These are phyloP conservation scores for Aspergillus thermomutatus DNA, from an alignment of 2,329 filamentous ascomycete species.

Conservation along the genomic window DNA sequence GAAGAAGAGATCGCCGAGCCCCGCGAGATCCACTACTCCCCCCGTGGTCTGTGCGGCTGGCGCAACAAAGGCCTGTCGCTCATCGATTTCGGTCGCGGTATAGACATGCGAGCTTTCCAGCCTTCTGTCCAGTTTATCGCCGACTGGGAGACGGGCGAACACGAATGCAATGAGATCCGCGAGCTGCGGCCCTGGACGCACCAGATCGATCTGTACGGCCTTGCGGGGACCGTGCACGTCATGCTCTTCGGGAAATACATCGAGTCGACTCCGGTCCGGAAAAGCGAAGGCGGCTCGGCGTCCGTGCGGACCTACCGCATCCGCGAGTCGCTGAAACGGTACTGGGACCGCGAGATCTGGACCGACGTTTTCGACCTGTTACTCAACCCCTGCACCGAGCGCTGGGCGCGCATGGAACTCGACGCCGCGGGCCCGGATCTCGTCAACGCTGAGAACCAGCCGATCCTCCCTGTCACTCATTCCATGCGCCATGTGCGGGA, in stretches of 20 bases:
- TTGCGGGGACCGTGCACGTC: slow-evolving; percentile 82
- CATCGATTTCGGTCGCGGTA: slow-evolving; percentile 91
- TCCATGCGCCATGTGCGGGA: slow-evolving; percentile 67
- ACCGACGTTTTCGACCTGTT: slow-evolving; percentile 75
- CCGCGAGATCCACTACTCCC: slow-evolving; percentile 58
- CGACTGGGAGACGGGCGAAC: slow-evolving; percentile 84
- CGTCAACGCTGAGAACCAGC: background rate
- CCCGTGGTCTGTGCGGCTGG: slow-evolving; percentile 77
- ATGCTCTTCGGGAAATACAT: slow-evolving; percentile 95
- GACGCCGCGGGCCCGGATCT: slow-evolving; percentile 1
- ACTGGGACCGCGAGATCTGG: slow-evolving; percentile 97
- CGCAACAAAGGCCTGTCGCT: slow-evolving; percentile 72
- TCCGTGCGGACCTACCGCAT: slow-evolving; percentile 68
- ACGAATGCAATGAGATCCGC: slow-evolving; percentile 93
- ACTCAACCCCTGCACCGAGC: slow-evolving; percentile 67
- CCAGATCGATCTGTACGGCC: slow-evolving; percentile 93
- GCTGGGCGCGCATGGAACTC: slow-evolving; percentile 61
- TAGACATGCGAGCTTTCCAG: slow-evolving; percentile 85
- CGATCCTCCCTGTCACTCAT: slow-evolving; percentile 68
- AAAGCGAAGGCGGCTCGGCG: slow-evolving; percentile 9
- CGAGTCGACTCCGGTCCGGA: slow-evolving; percentile 58
- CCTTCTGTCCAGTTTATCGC: slow-evolving; percentile 82
- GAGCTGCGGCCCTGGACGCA: slow-evolving; percentile 95
- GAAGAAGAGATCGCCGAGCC: slow-evolving; percentile 23
- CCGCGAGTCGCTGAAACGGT: slow-evolving; percentile 80